These are phyloP conservation scores for Pharus latifolius DNA, from an alignment of 176 grass and related monocot genomes.

Conservation along the genomic window DNA sequence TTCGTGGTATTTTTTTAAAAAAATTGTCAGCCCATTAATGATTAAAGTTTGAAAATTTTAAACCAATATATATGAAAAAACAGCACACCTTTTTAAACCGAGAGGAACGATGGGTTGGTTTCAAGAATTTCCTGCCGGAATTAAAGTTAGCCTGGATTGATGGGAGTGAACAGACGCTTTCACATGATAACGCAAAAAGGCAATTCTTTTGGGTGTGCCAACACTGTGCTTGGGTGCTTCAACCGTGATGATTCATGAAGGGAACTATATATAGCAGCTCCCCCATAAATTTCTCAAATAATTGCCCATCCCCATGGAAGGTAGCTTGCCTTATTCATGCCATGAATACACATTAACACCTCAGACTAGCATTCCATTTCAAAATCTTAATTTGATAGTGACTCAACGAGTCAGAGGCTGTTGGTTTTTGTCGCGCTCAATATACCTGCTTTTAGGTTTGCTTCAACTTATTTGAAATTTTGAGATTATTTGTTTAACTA, in stretches of 20 bases:
- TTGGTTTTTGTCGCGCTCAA: too few relatives aligned
- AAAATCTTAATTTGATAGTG: not conserved
- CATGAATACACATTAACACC: constrained; percentile 1
- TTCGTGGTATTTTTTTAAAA: too few relatives aligned
- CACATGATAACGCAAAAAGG: constrained; percentile 5
- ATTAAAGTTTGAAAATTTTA: too few relatives aligned
- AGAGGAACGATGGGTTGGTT: too few relatives aligned
- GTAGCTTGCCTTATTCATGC: not conserved
- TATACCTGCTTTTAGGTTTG: too few relatives aligned
- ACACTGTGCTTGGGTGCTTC: not conserved
- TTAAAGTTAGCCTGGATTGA: constrained; percentile 19
- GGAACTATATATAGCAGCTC: too few relatives aligned
- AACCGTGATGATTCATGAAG: not conserved
- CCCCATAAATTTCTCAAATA: not conserved
- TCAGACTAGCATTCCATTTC: not conserved
- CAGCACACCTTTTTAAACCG: too few relatives aligned
- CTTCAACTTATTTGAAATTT: too few relatives aligned
- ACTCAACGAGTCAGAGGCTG: not conserved
- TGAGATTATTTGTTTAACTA: too few relatives aligned
- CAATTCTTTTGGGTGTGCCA: not conserved
- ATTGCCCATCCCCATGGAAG: not conserved
- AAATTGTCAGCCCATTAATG: too few relatives aligned
- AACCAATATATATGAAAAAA: too few relatives aligned
- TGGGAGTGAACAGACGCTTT: not conserved
- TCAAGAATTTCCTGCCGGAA: too few relatives aligned